Conservation (phyloP, 345 rosid species). For the Trapa incisa region DNA sequence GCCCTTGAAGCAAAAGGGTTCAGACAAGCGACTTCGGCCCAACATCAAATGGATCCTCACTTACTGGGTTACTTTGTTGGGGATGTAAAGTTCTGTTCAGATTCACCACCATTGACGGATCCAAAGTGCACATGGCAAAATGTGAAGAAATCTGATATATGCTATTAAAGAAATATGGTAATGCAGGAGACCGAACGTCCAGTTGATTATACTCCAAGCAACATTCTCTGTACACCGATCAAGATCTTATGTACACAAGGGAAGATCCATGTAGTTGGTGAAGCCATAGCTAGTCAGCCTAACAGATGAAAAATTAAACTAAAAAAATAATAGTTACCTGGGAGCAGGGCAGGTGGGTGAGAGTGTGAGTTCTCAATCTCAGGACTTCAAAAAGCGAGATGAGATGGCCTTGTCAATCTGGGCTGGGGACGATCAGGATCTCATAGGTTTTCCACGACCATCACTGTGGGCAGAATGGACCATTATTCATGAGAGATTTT, state of each 20-base stretch:
- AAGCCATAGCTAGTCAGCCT: background rate
- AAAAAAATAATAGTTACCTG: background rate
- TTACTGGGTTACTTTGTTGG: too few species aligned
- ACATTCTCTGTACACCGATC: too few species aligned
- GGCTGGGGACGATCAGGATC: too few species aligned
- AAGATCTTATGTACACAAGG: background rate
- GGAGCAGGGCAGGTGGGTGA: background rate
- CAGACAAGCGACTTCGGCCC: too few species aligned
- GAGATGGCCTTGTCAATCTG: background rate
- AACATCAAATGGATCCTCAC: too few species aligned
- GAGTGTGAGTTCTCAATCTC: background rate
- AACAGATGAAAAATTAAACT: background rate
- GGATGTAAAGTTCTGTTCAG: too few species aligned
- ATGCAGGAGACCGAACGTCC: background rate
- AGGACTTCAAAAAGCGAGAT: background rate
- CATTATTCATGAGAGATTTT: background rate
- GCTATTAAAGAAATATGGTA: background rate
- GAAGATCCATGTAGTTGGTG: background rate
- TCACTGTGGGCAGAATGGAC: background rate
- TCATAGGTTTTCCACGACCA: too few species aligned
- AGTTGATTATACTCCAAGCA: background rate
- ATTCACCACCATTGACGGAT: background rate
- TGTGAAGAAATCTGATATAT: background rate
- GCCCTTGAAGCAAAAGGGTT: too few species aligned
- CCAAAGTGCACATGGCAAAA: background rate